Base-by-base conservation (phyloP, 495 filamentous ascomycete species). In the Aspergillus incahuasiensis region DNA sequence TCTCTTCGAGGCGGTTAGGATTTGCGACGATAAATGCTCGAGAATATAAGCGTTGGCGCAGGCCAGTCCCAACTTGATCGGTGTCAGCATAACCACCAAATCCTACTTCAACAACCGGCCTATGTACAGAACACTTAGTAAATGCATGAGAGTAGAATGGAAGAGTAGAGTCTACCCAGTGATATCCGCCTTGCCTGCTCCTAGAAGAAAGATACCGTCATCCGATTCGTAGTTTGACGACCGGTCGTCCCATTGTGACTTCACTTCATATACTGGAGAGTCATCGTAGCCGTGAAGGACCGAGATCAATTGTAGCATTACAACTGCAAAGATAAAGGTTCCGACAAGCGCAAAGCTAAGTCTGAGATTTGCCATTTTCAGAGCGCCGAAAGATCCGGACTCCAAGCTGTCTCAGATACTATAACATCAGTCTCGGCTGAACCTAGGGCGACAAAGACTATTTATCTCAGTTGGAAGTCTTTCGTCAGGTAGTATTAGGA, bases 141-240 rank as follows among this genome's bases (percentile, higher is more conserved):
- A 24, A 5, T 13, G 5, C 22, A 57, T 16, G 5, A n/a, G 45
- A 32, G n/a, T n/a, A n/a, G n/a, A n/a, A n/a, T n/a, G n/a, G n/a
- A 52, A 51, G 25, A 48, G 59, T 9, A 5, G 28, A 11, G 43
- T 34, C 38, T 84, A 91, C 74, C 92, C 94, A 24, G 94, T 98
- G 61, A 98, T 90, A 74, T 98, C 94, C 18, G 86, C 91, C 67
- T 95, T 96, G 15, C 94, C 94, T 2, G 91, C 89, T 2, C 94
- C 94, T n/a, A 98, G 66, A 6, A 95, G 70, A 59, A 95, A 96
- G 44, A 82, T 74, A 24, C 78, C 69, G 54, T 75, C 59, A 44
- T 73, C 67, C 4, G 56, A 22, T 11, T 55, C 45, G 16, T 57
- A 56, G 5, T 66, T 48, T n/a, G 50, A 63, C 9, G 62, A 58